Evolutionary conservation across 2,329 filamentous ascomycete genomes (phyloP).

Genomic region (Colletotrichum chrysophilum): DNA sequence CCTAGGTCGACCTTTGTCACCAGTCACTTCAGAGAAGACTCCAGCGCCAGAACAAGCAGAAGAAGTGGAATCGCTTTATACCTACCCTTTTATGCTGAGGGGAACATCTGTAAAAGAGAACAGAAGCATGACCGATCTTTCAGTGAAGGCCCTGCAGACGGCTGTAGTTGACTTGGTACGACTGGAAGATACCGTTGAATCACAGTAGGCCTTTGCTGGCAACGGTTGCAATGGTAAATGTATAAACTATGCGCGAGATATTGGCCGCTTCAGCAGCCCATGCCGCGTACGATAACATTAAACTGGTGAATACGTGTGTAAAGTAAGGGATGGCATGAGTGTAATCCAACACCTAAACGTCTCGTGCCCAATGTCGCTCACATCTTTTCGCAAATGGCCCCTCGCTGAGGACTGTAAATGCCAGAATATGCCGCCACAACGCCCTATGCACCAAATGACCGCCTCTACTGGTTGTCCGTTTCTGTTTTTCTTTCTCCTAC

Average conservation of each 20-base stretch:
- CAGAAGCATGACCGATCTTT: neutral
- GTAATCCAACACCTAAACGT: neutral
- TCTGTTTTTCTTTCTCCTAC: neutral
- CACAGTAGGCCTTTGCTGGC: neutral
- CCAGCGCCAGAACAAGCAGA: neutral
- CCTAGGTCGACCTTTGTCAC: neutral
- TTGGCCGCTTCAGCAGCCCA: neutral
- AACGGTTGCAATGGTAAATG: neutral
- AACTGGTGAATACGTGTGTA: slow-evolving; percentile 3
- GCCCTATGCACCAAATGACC: neutral
- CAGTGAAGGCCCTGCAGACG: neutral
- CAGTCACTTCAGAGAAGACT: neutral
- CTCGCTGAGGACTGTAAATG: slow-evolving; percentile 1
- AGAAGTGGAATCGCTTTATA: neutral
- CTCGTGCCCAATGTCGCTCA: neutral
- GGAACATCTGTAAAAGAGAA: neutral
- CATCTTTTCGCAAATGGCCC: neutral
- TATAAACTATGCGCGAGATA: neutral
- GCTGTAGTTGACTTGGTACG: neutral
- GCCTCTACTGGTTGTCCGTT: neutral
- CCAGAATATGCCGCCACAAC: slow-evolving; percentile 5
- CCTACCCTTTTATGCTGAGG: neutral
- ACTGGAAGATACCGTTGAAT: neutral
- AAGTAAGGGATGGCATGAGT: neutral
- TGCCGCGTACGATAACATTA: slow-evolving; percentile 3